Conservation (phyloP, 2,329 filamentous ascomycete genomes). For the Cercospora canescens region DNA sequence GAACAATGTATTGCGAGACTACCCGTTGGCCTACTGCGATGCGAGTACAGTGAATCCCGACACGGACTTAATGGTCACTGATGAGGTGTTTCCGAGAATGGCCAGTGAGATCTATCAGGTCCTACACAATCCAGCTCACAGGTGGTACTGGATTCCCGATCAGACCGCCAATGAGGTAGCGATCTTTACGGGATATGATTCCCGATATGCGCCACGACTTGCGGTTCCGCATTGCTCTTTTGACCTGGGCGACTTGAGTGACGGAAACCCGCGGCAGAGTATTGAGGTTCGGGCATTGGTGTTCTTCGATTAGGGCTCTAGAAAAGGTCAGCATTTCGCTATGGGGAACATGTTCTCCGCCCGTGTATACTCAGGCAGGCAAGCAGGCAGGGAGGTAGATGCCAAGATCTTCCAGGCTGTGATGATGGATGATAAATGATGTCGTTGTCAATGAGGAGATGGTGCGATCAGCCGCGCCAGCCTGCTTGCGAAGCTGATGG, state of each 20-base stretch:
- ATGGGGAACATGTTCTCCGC: no score
- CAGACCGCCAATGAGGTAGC: slow-evolving; percentile 6
- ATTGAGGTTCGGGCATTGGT: slow-evolving; percentile 12
- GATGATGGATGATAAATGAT: no score
- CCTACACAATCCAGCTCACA: slow-evolving; percentile 9
- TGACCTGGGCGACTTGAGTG: background rate
- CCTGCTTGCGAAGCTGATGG: no score
- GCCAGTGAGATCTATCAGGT: slow-evolving; percentile 14
- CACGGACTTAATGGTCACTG: slow-evolving; percentile 6
- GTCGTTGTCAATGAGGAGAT: no score
- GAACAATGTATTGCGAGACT: slow-evolving; percentile 9
- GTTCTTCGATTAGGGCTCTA: slow-evolving; percentile 6
- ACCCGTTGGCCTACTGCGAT: slow-evolving; percentile 13
- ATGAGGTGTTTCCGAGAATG: slow-evolving; percentile 13
- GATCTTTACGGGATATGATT: slow-evolving; percentile 12
- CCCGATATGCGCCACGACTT: background rate
- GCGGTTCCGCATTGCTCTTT: slow-evolving; percentile 11
- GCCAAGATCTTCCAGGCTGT: no score
- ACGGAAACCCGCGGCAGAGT: slow-evolving; percentile 10
- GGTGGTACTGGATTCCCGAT: slow-evolving; percentile 13
- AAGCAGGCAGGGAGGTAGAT: no score
- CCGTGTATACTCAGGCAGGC: no score
- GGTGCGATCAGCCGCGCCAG: no score
- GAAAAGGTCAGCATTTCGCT: no score
- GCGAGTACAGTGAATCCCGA: background rate